Conservation (phyloP, 2,329 filamentous ascomycete species). For the Pseudogymnoascus sp. region DNA sequence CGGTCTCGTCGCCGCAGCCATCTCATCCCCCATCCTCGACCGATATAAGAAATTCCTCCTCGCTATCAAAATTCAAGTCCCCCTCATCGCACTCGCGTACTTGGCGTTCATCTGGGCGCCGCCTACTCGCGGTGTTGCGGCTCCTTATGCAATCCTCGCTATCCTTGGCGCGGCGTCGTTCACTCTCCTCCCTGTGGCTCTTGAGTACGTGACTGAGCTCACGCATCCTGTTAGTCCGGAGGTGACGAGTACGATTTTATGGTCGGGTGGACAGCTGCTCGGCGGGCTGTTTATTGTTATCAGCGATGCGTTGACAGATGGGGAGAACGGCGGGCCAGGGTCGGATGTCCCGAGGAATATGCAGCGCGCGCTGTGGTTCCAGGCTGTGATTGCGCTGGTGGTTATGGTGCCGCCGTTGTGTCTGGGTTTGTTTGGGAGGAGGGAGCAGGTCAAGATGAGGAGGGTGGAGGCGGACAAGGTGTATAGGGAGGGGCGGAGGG, state of each 20-base stretch:
- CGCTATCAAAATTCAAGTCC: constrained; percentile 65
- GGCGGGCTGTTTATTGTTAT: constrained; percentile 79
- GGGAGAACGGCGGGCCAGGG: constrained; percentile 22
- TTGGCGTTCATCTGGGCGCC: constrained; percentile 78
- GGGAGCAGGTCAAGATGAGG: constrained; percentile 40
- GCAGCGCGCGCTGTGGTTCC: constrained; percentile 66
- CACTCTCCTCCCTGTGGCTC: constrained; percentile 68
- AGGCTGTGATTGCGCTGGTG: constrained; percentile 59
- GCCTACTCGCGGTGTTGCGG: constrained; percentile 42
- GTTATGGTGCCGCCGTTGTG: constrained; percentile 59
- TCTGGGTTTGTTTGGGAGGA: constrained; percentile 60
- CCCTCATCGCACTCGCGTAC: constrained; percentile 64
- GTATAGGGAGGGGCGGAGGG: constrained; percentile 29
- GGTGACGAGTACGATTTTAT: constrained; percentile 72
- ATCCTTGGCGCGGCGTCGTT: constrained; percentile 75
- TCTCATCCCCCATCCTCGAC: constrained; percentile 75
- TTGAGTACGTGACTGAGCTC: constrained; percentile 82
- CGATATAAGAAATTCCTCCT: constrained; percentile 70
- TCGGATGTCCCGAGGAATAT: constrained; percentile 55
- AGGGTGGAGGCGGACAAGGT: constrained; percentile 34
- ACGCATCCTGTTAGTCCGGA: constrained; percentile 82
- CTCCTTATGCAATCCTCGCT: constrained; percentile 66
- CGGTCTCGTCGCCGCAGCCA: constrained; percentile 67
- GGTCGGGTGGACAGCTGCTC: constrained; percentile 77
- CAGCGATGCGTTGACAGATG: constrained; percentile 62